phyloP scores from a whole-genome alignment of 805 yeast genomes.

The Saturnispora quitensis region DNA sequence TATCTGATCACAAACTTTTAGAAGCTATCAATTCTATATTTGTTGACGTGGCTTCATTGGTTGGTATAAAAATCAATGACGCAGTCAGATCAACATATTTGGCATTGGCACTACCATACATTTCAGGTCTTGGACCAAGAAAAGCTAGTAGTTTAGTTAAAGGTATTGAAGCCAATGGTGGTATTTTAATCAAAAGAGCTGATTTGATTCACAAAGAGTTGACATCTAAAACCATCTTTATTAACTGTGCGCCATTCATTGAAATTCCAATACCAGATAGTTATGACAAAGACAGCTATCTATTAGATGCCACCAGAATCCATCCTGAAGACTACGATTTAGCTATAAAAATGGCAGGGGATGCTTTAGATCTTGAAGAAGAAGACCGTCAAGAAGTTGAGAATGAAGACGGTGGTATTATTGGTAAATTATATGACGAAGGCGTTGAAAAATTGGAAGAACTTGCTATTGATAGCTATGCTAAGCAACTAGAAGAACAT shows the following conservation, averaged over 20 bases:
- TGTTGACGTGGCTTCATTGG: constrained; percentile 84
- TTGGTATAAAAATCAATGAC: constrained; percentile 88
- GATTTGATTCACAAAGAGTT: constrained; percentile 78
- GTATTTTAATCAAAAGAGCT: constrained; percentile 56
- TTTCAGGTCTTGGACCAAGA: constrained; percentile 93
- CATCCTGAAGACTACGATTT: constrained; percentile 97
- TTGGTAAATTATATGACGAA: constrained; percentile 60
- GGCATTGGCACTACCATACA: constrained; percentile 63
- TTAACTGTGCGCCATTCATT: constrained; percentile 88
- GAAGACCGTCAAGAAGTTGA: constrained; percentile 74
- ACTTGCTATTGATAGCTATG: constrained; percentile 82
- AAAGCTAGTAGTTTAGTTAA: constrained; percentile 82
- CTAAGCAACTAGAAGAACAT: constrained; percentile 76
- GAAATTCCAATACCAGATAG: constrained; percentile 59
- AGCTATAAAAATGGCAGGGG: constrained; percentile 96
- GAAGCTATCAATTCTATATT: constrained; percentile 70
- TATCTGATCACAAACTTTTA: constrained; percentile 52
- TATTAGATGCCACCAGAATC: constrained; percentile 88
- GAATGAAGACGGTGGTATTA: constrained; percentile 69
- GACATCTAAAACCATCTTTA: constrained; percentile 70
- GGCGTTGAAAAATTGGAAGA: constrained; percentile 74
- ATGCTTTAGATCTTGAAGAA: constrained; percentile 92
- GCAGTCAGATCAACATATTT: constrained; percentile 70
- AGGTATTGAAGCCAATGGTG: constrained; percentile 63
- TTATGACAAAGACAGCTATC: constrained; percentile 56